Percentiles rank a stretch among this genome's conserved stretches.
Evolutionary conservation across 2,329 filamentous ascomycete species (phyloP).

Genomic region (Dryadomyces quercivorus): DNA sequence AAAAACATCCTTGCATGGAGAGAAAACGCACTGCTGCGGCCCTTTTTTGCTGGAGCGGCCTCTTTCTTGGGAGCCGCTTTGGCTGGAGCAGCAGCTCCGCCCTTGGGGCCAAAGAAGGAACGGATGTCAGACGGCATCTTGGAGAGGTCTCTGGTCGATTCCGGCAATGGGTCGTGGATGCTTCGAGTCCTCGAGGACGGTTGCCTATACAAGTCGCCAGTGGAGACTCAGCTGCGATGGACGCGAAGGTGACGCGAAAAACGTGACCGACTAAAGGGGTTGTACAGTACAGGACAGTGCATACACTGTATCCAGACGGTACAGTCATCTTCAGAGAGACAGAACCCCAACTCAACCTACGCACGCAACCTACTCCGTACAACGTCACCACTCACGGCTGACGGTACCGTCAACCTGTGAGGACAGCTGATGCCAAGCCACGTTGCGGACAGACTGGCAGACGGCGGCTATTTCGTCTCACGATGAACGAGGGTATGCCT

Average conservation of each 20-base stretch:
- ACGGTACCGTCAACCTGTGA: no score
- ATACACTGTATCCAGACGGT: not conserved
- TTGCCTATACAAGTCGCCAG: not conserved
- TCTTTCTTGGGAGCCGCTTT: constrained; percentile 21
- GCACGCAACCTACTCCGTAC: no score
- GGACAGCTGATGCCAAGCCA: no score
- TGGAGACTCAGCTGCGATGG: not conserved
- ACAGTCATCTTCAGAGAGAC: no score
- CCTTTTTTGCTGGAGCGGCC: constrained; percentile 16
- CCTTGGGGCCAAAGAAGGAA: constrained; percentile 60
- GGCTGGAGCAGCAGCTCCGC: constrained; percentile 25
- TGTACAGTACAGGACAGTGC: not conserved
- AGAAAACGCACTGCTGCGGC: constrained; percentile 7
- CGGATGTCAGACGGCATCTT: constrained; percentile 59
- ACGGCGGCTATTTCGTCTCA: no score
- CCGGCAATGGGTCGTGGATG: not conserved
- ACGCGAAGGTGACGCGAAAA: constrained; percentile 33
- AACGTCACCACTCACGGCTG: no score
- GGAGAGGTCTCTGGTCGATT: not conserved
- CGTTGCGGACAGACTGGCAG: no score
- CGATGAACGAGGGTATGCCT: no score
- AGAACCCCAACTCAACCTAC: no score
- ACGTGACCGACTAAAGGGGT: constrained; percentile 19
- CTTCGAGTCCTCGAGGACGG: not conserved
- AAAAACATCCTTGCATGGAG: not conserved